These are phyloP conservation scores for Pueraria montana DNA, from an alignment of 306 rosid genomes.

Conservation along the genomic window DNA sequence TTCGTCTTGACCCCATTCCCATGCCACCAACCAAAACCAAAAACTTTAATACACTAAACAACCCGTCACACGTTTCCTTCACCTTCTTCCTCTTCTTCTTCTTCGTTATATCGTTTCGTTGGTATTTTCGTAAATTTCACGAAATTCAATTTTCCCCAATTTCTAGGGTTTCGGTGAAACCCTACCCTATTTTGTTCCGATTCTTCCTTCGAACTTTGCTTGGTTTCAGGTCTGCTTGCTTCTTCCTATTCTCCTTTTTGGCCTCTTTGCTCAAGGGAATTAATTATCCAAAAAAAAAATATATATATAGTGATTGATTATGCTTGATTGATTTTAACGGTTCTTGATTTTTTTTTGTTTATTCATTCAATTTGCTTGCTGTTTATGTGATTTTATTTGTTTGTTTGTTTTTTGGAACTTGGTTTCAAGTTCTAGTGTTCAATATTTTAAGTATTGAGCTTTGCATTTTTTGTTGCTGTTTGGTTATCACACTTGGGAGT, in stretches of 20 bases:
- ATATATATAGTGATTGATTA: background rate
- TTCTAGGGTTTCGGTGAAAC: constrained; percentile 58
- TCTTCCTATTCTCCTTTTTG: constrained; percentile 7
- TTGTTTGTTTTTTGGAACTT: background rate
- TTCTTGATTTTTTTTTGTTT: background rate
- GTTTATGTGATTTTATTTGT: background rate
- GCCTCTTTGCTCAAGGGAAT: background rate
- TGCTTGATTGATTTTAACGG: constrained; percentile 1
- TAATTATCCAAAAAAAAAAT: background rate
- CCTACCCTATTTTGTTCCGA: background rate
- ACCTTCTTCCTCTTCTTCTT: constrained; percentile 17
- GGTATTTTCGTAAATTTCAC: background rate
- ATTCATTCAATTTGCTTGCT: background rate
- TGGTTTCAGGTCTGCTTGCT: constrained; percentile 60
- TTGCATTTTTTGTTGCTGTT: constrained; percentile 1
- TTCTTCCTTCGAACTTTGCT: constrained; percentile 2
- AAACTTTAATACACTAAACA: constrained; percentile 1
- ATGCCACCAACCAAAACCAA: constrained; percentile 42
- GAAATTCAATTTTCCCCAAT: constrained; percentile 36
- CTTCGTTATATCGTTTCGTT: background rate
- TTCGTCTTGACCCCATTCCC: constrained; percentile 14
- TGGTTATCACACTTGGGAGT: constrained; percentile 26
- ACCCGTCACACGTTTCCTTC: constrained; percentile 45
- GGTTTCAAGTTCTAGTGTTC: constrained; percentile 6
- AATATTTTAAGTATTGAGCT: background rate